These are phyloP conservation scores for Fonsecaea pedrosoi DNA, from an alignment of 2,329 filamentous ascomycete genomes.

Conservation along the genomic window DNA sequence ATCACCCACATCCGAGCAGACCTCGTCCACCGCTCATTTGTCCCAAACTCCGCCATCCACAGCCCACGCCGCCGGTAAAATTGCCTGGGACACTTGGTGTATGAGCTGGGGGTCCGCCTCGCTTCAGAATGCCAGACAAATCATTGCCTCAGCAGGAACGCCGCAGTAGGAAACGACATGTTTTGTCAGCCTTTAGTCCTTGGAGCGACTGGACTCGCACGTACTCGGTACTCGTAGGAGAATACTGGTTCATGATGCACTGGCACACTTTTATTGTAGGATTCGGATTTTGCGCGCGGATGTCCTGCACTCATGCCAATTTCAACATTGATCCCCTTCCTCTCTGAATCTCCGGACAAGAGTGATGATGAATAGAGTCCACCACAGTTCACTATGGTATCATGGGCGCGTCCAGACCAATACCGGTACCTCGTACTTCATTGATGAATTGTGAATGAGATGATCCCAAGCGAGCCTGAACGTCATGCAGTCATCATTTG, in stretches of 20 bases:
- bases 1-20: conserved; percentile 17
- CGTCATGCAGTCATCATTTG: conserved; percentile 36
- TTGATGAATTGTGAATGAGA: conserved; percentile 9
- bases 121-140: conserved; percentile 18
- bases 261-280: not conserved
- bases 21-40: conserved; percentile 30
- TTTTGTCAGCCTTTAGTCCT: conserved; percentile 12
- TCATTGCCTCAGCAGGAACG: conserved; percentile 15
- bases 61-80: conserved; percentile 26
- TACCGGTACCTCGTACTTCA: not conserved
- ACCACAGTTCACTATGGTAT: not conserved
- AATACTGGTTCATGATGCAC: not conserved
- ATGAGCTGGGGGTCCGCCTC: conserved; percentile 16
- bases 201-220: not conserved
- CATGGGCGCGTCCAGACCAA: conserved; percentile 6
- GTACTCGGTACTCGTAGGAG: not conserved
- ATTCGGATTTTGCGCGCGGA: conserved; percentile 20
- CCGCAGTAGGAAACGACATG: not conserved
- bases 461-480: conserved; percentile 18
- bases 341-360: conserved; percentile 17
- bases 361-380: not conserved
- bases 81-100: conserved; percentile 21
- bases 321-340: not conserved
- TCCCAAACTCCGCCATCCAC: conserved; percentile 33
- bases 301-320: conserved; percentile 21